A percentile compares a stretch with the other conserved stretches of the same genome.
Evolutionary conservation across 768 basidiomycete genomes (phyloP).

Genomic region (Zangia roseola): DNA sequence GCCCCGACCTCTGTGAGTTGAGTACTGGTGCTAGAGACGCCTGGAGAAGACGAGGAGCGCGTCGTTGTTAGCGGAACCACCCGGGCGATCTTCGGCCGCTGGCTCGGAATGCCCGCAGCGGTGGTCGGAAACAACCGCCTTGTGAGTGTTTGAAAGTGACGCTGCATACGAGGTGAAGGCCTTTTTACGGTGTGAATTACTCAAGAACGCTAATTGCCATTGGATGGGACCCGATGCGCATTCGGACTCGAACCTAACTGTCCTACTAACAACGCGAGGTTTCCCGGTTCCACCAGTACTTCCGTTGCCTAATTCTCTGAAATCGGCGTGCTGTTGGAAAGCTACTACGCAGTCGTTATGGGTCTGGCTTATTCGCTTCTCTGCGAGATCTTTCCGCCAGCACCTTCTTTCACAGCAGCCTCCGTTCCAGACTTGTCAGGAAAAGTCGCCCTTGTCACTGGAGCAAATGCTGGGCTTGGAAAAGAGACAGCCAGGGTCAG

Average conservation of each 20-base stretch:
- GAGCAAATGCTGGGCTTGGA: slow-evolving; percentile 23
- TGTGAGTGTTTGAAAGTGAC: no score
- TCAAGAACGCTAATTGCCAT: no score
- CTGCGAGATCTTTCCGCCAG: slow-evolving; percentile 5
- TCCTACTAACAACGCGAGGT: no score
- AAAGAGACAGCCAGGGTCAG: slow-evolving; percentile 11
- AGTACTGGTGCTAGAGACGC: not conserved
- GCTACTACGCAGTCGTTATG: not conserved
- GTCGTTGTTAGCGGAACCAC: not conserved
- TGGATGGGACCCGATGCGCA: no score
- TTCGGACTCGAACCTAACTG: no score
- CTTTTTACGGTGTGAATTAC: no score
- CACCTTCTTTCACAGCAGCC: not conserved
- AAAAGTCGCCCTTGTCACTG: slow-evolving; percentile 20
- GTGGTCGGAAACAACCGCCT: no score
- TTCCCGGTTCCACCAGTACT: no score
- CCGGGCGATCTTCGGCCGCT: not conserved
- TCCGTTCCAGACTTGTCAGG: slow-evolving; percentile 19
- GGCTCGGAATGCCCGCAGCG: not conserved
- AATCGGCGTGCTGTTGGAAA: no score
- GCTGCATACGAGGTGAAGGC: no score
- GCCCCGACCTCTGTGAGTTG: slow-evolving; percentile 18
- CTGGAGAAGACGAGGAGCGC: not conserved
- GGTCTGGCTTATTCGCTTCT: not conserved
- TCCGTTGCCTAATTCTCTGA: no score